Percentiles rank a stretch among this genome's conserved stretches.
Evolutionary conservation across 1,139 yeast species (phyloP).

Genomic region (Candida tetrigidarum): DNA sequence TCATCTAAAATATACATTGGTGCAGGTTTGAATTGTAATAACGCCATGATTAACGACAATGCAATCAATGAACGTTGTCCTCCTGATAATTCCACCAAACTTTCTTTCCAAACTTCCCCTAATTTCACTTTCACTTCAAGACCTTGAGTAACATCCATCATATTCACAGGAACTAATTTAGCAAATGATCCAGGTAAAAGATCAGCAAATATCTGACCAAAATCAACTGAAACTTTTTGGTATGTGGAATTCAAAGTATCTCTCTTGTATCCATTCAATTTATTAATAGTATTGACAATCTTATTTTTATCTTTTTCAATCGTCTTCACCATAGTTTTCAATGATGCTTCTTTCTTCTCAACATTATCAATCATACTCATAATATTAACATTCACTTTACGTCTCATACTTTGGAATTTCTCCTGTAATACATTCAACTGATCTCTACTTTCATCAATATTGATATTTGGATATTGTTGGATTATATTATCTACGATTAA

Average conservation of each 20-base stretch:
- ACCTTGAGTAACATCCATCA: constrained; percentile 85
- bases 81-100: constrained; percentile 93
- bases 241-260: constrained; percentile 85
- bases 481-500: constrained; percentile 57
- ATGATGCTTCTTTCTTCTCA: constrained; percentile 81
- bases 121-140: constrained; percentile 88
- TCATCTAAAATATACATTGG: constrained; percentile 98
- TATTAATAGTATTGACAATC: constrained; percentile 86
- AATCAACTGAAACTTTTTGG: constrained; percentile 83
- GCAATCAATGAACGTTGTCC: constrained; percentile 97
- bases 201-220: constrained; percentile 92
- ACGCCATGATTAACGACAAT: constrained; percentile 84
- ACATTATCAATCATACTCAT: constrained; percentile 95
- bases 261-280: constrained; percentile 84
- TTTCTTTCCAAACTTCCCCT: constrained; percentile 95
- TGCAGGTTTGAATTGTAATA: constrained; percentile 94
- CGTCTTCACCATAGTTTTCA: constrained; percentile 81
- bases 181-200: constrained; percentile 90
- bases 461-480: constrained; percentile 62
- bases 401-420: constrained; percentile 73
- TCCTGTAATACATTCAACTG: constrained; percentile 62
- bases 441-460: constrained; percentile 63
- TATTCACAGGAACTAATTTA: constrained; percentile 81
- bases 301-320: constrained; percentile 90
- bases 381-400: constrained; percentile 85